Evolutionary conservation across 2,329 filamentous ascomycete genomes (phyloP), one percentile per base, ranked within the genome.

Genomic region (Tolypocladium album): DNA sequence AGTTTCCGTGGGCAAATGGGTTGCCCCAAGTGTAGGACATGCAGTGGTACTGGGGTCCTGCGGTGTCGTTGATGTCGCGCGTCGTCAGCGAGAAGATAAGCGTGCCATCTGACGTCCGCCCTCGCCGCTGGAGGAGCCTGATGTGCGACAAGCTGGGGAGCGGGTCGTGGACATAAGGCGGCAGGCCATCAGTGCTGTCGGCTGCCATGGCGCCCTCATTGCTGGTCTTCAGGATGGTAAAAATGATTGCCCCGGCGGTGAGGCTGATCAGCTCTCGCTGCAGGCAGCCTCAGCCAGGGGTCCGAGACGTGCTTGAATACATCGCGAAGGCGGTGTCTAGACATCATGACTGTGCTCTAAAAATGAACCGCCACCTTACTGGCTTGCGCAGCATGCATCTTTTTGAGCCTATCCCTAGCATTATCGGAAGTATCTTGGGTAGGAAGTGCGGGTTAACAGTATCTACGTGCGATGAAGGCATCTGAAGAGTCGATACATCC

Each of bases 11-110:
- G 12, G 66, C 64, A 56, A 64, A 63, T 11, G 66, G 67, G 50
- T 67, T 68, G 12, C 67, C 65, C 67, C 67, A 68, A 2, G 66
- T 68, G 47, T 67, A 68, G 31, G 67, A 68, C 7, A 68, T 58
- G 53, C 67, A 68, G 53, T 64, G 61, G 39, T 65, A 68, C 17
- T 55, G 45, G 6, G 53, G 61, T 17, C 59, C 53, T 34, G 57
- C 27, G n/a, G 58, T 47, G 36, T 61, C 60, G 13, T 63, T 57
- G 22, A 67, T 55, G 55, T 63, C 55, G 40, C 60, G 63, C 27
- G 58, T 60, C n/a, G 57, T 43, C 31, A 68, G 60, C 13, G 56
- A 59, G 59, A 67, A 67, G 45, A 61, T 27, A 2, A 65, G 59
- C 2, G 47, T 64, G 36, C 64, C 66, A 22, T 64, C 60, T 7